phyloP scores from a whole-genome alignment of 2,329 filamentous ascomycete species.

The Xylariales sp. region DNA sequence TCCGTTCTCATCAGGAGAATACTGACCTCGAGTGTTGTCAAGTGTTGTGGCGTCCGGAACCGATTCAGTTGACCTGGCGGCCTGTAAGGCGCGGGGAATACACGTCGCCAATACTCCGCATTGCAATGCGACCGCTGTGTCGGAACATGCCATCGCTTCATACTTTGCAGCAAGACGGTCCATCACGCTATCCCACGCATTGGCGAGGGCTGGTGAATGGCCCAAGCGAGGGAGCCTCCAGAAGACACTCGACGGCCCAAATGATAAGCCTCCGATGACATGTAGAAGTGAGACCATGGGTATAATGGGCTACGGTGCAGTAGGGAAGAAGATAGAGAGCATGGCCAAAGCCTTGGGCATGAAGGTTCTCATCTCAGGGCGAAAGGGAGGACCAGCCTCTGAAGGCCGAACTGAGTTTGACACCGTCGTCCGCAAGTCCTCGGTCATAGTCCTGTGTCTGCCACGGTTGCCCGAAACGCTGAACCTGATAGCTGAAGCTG shows the following conservation, averaged over 20 bases:
- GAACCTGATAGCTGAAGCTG: slow-evolving; percentile 19
- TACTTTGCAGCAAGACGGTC: slow-evolving; percentile 35
- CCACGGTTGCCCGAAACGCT: slow-evolving; percentile 24
- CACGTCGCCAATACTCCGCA: slow-evolving; percentile 32
- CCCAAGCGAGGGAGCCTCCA: slow-evolving; percentile 19
- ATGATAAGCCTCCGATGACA: slow-evolving; percentile 21
- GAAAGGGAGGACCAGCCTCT: slow-evolving; percentile 17
- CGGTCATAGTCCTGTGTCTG: slow-evolving; percentile 23
- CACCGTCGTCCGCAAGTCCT: slow-evolving; percentile 19
- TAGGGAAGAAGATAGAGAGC: slow-evolving; percentile 20
- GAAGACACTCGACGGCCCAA: slow-evolving; percentile 17
- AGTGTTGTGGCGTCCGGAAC: slow-evolving; percentile 32
- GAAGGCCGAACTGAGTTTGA: slow-evolving; percentile 23
- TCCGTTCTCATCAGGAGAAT: no score
- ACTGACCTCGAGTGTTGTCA: no score
- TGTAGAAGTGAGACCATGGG: slow-evolving; percentile 22
- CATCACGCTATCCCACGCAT: slow-evolving; percentile 25
- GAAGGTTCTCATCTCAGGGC: slow-evolving; percentile 21
- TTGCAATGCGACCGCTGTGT: slow-evolving; percentile 30
- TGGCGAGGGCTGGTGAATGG: slow-evolving; percentile 25
- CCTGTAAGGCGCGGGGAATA: slow-evolving; percentile 27
- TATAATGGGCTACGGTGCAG: slow-evolving; percentile 27
- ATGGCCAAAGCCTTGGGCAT: slow-evolving; percentile 21
- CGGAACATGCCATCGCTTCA: slow-evolving; percentile 44
- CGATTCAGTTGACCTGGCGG: slow-evolving; percentile 31